These are phyloP conservation scores for Gnetum montanum DNA, from an alignment of 75 land plant species.

Conservation along the genomic window DNA sequence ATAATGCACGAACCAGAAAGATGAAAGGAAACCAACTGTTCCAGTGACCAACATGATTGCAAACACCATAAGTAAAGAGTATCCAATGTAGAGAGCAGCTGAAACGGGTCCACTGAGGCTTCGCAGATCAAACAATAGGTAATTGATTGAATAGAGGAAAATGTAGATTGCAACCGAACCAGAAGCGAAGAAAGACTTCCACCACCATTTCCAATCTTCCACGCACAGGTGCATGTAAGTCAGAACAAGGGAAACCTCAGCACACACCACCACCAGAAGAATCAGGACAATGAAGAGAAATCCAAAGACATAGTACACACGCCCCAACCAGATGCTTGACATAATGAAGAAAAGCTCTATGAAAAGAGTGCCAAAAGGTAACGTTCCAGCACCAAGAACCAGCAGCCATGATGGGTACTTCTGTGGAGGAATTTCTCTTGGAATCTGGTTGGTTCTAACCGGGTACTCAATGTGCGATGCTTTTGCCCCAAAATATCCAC, in stretches of 20 bases:
- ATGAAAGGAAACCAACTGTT: constrained; percentile 43
- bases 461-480: constrained; percentile 50
- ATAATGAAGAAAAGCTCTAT: constrained; percentile 63
- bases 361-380: constrained; percentile 58
- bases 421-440: constrained; percentile 49
- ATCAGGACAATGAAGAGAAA: constrained; percentile 45
- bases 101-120: constrained; percentile 57
- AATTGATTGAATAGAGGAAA: constrained; percentile 45
- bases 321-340: constrained; percentile 63
- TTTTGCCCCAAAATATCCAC: constrained; percentile 43
- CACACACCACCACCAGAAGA: constrained; percentile 42
- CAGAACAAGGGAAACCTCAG: constrained; percentile 41
- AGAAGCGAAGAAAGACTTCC: constrained; percentile 61
- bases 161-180: constrained; percentile 64
- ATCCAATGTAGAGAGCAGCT: constrained; percentile 42
- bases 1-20: constrained; percentile 55
- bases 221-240: constrained; percentile 41
- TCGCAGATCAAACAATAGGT: constrained; percentile 45
- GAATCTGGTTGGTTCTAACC: constrained; percentile 61
- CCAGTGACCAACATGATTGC: constrained; percentile 55
- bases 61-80: constrained; percentile 45
- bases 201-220: constrained; percentile 55
- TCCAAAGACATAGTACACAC: constrained; percentile 55
- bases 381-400: constrained; percentile 51
- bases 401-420: constrained; percentile 54